A percentile compares a stretch with the other conserved stretches of the same genome.
These are phyloP conservation scores for Brassica cretica DNA, from an alignment of 345 rosid genomes.

Conservation along the genomic window DNA sequence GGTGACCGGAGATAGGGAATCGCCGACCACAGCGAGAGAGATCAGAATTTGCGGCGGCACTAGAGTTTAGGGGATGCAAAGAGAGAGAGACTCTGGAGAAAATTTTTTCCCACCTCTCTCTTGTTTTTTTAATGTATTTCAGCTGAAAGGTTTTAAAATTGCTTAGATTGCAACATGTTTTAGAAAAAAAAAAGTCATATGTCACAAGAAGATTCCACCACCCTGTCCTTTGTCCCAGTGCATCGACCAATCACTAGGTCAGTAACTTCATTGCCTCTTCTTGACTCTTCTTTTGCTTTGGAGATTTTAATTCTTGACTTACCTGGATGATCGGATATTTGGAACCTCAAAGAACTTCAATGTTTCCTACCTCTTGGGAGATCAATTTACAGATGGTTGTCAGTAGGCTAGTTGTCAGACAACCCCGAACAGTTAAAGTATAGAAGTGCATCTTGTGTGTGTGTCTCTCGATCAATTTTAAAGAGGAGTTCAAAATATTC, in stretches of 20 bases:
- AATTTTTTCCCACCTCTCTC: too few species aligned
- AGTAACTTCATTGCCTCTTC: too few species aligned
- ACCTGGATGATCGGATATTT: conserved; percentile 81
- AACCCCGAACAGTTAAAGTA: conserved; percentile 86
- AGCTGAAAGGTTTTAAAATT: too few species aligned
- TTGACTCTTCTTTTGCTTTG: too few species aligned
- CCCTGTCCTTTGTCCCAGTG: too few species aligned
- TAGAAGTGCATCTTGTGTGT: conserved; percentile 69
- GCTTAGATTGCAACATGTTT: too few species aligned
- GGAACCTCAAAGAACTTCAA: conserved; percentile 89
- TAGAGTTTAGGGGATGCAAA: too few species aligned
- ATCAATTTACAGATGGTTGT: conserved; percentile 75
- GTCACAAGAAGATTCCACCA: too few species aligned
- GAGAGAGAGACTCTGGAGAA: too few species aligned
- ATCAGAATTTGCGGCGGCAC: not conserved
- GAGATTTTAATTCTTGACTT: not conserved
- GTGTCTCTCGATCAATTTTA: conserved; percentile 75
- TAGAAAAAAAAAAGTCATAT: too few species aligned
- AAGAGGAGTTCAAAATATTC: conserved; percentile 94
- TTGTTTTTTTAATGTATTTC: too few species aligned
- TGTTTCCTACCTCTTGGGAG: conserved; percentile 83
- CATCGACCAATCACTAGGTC: too few species aligned
- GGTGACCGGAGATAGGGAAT: not conserved
- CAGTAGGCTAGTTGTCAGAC: conserved; percentile 39
- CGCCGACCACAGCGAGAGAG: not conserved